A percentile compares a stretch with the other conserved stretches of the same genome.
Conservation (phyloP, 352 stramenopile genomes). For the Phytophthora multivora region DNA sequence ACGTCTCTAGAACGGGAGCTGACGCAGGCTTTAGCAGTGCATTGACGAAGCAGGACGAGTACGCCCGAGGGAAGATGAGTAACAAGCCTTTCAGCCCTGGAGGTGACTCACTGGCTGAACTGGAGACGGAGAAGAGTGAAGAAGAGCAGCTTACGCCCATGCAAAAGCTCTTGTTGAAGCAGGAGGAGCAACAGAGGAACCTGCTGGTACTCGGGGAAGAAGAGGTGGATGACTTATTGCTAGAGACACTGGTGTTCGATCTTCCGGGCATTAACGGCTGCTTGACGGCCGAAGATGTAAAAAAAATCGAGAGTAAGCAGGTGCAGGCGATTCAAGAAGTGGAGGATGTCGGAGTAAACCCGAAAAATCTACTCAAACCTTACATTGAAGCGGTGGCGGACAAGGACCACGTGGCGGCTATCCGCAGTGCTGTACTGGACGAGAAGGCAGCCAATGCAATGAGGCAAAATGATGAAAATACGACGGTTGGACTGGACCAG, state of each 20-base stretch:
- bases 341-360: constrained; percentile 62
- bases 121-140: constrained; percentile 11
- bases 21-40: constrained; percentile 66
- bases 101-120: constrained; percentile 58
- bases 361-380: constrained; percentile 53
- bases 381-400: constrained; percentile 74
- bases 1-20: constrained; percentile 32
- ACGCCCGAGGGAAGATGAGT: constrained; percentile 78
- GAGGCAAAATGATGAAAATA: constrained; percentile 50
- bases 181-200: constrained; percentile 50
- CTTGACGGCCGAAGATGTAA: constrained; percentile 56
- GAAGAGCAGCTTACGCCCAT: constrained; percentile 5
- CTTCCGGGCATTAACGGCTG: constrained; percentile 60
- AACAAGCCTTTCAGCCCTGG: constrained; percentile 78
- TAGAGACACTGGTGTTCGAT: constrained; percentile 55
- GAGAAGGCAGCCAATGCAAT: constrained; percentile 69
- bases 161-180: constrained; percentile 18
- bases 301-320: constrained; percentile 25
- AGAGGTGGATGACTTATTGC: constrained; percentile 30
- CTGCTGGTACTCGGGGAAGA: constrained; percentile 34
- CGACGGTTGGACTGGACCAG: constrained; percentile 68
- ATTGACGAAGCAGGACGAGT: constrained; percentile 79
- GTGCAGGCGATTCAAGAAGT: constrained; percentile 5
- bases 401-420: constrained; percentile 50
- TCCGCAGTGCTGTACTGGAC: constrained; percentile 61